Conservation (phyloP, 2,329 filamentous ascomycete genomes). For the Apiospora saccharicola region DNA sequence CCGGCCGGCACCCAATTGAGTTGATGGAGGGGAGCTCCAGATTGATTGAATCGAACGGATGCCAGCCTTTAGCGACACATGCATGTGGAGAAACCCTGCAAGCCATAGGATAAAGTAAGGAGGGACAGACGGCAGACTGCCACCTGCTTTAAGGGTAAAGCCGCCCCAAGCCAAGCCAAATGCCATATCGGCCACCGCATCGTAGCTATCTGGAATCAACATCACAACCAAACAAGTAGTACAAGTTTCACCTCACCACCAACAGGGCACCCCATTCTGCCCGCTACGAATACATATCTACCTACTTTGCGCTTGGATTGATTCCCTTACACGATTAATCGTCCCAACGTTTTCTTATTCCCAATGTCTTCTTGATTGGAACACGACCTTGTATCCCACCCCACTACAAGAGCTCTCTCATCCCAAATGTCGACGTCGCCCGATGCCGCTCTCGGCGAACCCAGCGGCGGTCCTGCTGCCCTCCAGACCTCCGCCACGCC, state of each 20-base stretch:
- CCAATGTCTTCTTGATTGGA: conserved; percentile 16
- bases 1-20: neutral
- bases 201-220: neutral
- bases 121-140: neutral
- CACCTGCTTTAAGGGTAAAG: neutral
- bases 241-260: neutral
- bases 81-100: conserved; percentile 19
- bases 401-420: conserved; percentile 13
- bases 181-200: neutral
- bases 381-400: neutral
- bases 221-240: neutral
- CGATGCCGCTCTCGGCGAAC: conserved; percentile 42
- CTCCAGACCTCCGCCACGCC: conserved; percentile 32
- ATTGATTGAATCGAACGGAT: conserved; percentile 10
- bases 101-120: neutral
- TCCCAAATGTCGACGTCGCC: conserved; percentile 41
- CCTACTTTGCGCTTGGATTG: neutral
- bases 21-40: neutral
- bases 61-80: neutral
- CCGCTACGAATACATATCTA: neutral
- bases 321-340: neutral
- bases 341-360: neutral
- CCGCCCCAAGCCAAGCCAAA: neutral
- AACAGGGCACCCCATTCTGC: neutral
- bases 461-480: conserved; percentile 39